These are phyloP conservation scores for Actinomortierella wolfii DNA, from an alignment of 371 early-diverging fungal species.

Conservation along the genomic window DNA sequence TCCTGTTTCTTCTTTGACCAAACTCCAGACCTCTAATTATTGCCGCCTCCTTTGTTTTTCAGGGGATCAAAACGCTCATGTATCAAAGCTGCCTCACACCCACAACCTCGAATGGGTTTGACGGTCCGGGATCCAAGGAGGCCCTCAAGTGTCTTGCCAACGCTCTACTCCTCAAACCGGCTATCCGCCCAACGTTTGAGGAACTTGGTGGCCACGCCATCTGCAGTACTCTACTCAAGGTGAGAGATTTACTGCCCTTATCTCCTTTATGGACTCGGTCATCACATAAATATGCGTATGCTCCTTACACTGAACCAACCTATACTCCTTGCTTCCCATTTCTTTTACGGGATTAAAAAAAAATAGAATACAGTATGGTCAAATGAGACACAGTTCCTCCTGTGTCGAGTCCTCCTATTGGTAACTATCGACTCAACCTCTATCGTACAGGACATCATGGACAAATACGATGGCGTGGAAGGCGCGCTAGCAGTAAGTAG, in stretches of 20 bases:
- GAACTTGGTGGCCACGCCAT: conserved; percentile 46
- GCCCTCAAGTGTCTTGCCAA: conserved; percentile 66
- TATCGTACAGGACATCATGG: conserved; percentile 50
- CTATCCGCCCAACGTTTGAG: conserved; percentile 51
- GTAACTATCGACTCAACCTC: conserved; percentile 55
- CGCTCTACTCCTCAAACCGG: conserved; percentile 52
- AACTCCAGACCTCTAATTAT: background rate
- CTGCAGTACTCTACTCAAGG: conserved; percentile 46
- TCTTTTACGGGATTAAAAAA: background rate
- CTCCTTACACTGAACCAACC: background rate
- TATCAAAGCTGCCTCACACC: conserved; percentile 30
- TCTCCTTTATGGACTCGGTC: background rate
- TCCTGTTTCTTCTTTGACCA: too few species aligned
- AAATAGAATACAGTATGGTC: conserved; percentile 12
- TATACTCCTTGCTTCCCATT: background rate
- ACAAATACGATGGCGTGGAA: conserved; percentile 47
- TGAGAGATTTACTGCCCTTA: background rate
- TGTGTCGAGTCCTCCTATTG: conserved; percentile 61
- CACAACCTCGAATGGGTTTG: conserved; percentile 11
- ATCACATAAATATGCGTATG: background rate
- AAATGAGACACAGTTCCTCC: conserved; percentile 59
- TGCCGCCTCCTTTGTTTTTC: background rate
- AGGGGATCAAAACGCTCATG: conserved; percentile 37
- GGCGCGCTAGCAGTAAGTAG: conserved; percentile 50
- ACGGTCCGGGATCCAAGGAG: conserved; percentile 44